These are phyloP conservation scores for Trichoderma koningiopsis DNA, from an alignment of 2,329 filamentous ascomycete species.

Conservation along the genomic window DNA sequence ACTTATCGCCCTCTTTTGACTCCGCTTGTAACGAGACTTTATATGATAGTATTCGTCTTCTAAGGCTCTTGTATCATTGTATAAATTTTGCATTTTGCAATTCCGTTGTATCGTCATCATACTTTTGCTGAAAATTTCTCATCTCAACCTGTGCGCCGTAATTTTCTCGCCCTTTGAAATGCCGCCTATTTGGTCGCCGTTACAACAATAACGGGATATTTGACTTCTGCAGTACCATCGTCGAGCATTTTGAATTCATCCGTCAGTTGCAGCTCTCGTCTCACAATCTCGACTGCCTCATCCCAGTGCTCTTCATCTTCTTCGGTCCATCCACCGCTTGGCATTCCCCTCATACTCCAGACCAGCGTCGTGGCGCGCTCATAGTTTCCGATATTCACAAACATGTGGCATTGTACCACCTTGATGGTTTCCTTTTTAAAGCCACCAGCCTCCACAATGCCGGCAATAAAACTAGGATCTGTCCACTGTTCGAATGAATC, in stretches of 20 bases:
- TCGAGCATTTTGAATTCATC: constrained; percentile 9
- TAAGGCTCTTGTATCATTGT: neutral
- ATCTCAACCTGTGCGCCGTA: neutral
- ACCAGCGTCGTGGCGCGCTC: neutral
- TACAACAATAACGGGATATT: constrained; percentile 7
- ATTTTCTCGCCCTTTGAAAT: neutral
- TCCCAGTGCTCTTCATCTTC: constrained; percentile 21
- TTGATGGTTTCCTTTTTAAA: constrained; percentile 9
- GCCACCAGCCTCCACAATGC: constrained; percentile 14
- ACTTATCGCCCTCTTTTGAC: neutral
- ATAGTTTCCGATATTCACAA: constrained; percentile 16
- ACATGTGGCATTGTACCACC: constrained; percentile 8
- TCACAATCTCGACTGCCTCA: constrained; percentile 19
- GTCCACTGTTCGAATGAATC: constrained; percentile 13
- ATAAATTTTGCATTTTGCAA: neutral
- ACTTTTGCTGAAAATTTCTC: neutral
- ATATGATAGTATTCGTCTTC: neutral
- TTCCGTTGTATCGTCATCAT: neutral
- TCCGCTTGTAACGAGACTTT: neutral
- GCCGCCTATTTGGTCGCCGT: constrained; percentile 17
- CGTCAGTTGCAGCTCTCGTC: constrained; percentile 15
- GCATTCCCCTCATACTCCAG: constrained; percentile 24
- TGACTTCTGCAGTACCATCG: constrained; percentile 1
- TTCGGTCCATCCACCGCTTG: constrained; percentile 3
- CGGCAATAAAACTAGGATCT: constrained; percentile 6